Evolutionary conservation across 2,329 filamentous ascomycete species (phyloP), one percentile per base, ranked within the genome.

Genomic region (Parastagonospora avenae): DNA sequence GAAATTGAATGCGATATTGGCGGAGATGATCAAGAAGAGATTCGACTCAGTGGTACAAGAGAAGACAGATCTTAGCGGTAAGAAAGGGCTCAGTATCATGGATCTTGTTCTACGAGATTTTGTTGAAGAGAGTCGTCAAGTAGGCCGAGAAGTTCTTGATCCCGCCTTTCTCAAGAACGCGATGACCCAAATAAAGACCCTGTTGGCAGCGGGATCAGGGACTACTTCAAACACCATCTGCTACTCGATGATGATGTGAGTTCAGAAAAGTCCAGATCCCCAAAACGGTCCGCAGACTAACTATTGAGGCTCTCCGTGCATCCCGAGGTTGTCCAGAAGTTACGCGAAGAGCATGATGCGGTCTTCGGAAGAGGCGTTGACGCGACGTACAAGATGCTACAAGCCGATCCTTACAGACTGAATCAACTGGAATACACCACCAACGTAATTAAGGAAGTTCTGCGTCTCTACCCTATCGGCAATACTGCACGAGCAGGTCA

Each of bases 371-470:
- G 74, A 0, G 73, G 79, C 36, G 60, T 71, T 8, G 59, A 70
- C 4, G 64, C 66, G 4, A 73, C 74, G 0, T 75, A 74, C 28
- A 58, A 65, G 2, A 64, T 73, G 27, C 71, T 85, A 15, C 64
- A 70, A 30, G 55, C 72, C 2, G 69, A 80, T 24, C 76, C 80
- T 0, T 64, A 74, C 24, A 70, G 80, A 3, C 71, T 85, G 42
- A 82, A 80, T 63, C 71, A 76, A 36, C 72, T 85, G 19, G 73
- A 76, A 0, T 84, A 82, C 62, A 82, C 81, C 2, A 69, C 68
- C 4, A 81, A 80, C 24, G 75, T 82, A 7, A 75, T 83, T 53
- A 81, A 81, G 50, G 83, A 85, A 65, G 75, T 76, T 1, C 71
- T 85, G 2, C 76, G 82, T 4, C 60, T 85, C 30, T 82, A 78